Evolutionary conservation across 2,329 filamentous ascomycete species (phyloP).

Genomic region (Neobulgaria alba): DNA sequence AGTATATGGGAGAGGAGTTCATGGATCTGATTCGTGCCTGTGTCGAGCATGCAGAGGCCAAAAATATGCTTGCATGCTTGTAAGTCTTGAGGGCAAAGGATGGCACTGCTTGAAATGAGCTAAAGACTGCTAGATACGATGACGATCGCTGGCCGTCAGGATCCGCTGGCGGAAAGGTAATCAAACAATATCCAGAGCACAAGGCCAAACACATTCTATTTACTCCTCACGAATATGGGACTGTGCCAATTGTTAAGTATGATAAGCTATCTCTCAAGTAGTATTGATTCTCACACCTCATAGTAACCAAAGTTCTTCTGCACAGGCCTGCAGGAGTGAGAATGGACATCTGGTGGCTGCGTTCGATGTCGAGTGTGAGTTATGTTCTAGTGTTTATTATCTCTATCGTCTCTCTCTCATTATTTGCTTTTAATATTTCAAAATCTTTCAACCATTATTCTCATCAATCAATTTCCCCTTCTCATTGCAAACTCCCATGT

Average conservation of each 20-base stretch:
- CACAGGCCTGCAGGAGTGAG: constrained; percentile 16
- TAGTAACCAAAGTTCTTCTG: constrained; percentile 1
- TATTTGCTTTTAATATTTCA: too few species aligned
- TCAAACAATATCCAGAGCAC: constrained; percentile 21
- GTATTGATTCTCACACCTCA: constrained; percentile 1
- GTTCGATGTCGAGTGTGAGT: constrained; percentile 17
- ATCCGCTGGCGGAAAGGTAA: constrained; percentile 25
- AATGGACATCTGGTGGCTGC: constrained; percentile 23
- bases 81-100: constrained; percentile 7
- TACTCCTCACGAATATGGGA: constrained; percentile 17
- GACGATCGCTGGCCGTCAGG: constrained; percentile 30
- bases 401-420: too few species aligned
- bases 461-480: too few species aligned
- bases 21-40: constrained; percentile 26
- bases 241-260: constrained; percentile 6
- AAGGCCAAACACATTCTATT: constrained; percentile 27
- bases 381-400: too few species aligned
- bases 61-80: constrained; percentile 29
- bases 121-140: constrained; percentile 19
- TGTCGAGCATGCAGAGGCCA: constrained; percentile 27
- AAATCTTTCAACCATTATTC: too few species aligned
- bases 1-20: constrained; percentile 28
- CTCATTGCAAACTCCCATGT: not conserved
- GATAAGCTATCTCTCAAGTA: not conserved
- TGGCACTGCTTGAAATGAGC: not conserved